Base-by-base conservation (phyloP, 1,284 basidiomycete genomes). In the Lignosus rhinocerotis region DNA sequence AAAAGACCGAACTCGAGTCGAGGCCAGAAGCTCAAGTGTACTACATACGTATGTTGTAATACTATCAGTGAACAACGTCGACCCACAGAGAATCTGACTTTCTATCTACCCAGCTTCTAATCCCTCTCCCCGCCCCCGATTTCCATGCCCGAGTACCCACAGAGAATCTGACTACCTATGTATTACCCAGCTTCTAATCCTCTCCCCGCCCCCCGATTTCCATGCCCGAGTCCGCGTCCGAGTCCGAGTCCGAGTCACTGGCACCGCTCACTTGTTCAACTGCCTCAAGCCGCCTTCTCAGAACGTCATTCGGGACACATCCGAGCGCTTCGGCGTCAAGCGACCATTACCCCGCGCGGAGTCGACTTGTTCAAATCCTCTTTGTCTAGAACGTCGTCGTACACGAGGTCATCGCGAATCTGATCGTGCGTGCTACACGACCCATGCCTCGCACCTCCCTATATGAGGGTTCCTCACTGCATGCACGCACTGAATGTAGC, bases 261-360 rank as follows among this genome's bases (percentile, higher is more conserved):
- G 25, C 25, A 25, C 25, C 25, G 25, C 25, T 25, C 25, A 25
- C 25, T 25, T 25, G 25, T 25, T 25, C 25, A 25, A 25, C 25
- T 25, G 25, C 25, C 25, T 25, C 25, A 25, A 46, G 44, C 32
- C 5, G 31, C n/a, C 16, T 33, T 33, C 32, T 34, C 34, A 50
- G 48, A 51, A 51, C 49, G 38, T 51, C 49, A 51, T 31, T 51
- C 50, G 50, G 50, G 38, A 51, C 50, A 30, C 30, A 42, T 51
- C 50, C 50, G 50, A 43, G 19, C n/a, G 25, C 39, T 12, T 10
- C 7, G 30, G 41, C 50, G 50, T 39, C 50, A 38, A 25, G 2
- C 3, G 17, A 12, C 46, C 46, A 34, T 34, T 25, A n/a, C 43
- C 43, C n/a, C 43, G 19, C 43, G 43, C 43, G 43, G 43, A 11